Percentiles rank a stretch among this genome's conserved stretches.
phyloP scores from a whole-genome alignment of 2,329 filamentous ascomycete species.

The Nemania diffusa region DNA sequence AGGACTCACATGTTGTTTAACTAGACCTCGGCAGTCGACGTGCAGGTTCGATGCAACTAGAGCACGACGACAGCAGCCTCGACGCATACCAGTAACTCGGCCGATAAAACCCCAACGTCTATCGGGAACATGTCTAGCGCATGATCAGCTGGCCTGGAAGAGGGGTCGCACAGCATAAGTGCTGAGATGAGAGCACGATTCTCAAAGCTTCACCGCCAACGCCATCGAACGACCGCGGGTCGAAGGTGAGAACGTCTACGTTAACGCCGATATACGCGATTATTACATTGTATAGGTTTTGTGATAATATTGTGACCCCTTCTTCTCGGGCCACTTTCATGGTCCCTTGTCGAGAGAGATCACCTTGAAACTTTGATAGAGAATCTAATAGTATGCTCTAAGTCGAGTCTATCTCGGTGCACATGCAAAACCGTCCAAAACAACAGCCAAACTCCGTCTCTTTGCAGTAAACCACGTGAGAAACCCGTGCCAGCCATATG shows the following conservation, averaged over 20 bases:
- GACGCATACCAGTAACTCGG: background rate
- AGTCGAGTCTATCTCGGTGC: slow-evolving; percentile 21
- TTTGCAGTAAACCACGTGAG: background rate
- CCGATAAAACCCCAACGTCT: background rate
- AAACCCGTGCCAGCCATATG: slow-evolving; percentile 17
- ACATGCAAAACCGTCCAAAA: slow-evolving; percentile 17
- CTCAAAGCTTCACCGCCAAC: slow-evolving; percentile 25
- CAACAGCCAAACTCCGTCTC: slow-evolving; percentile 20
- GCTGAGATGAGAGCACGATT: slow-evolving; percentile 21
- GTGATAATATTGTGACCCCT: slow-evolving; percentile 7
- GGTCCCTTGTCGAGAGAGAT: background rate
- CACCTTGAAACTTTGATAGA: background rate
- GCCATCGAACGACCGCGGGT: background rate
- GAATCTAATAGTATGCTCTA: slow-evolving; percentile 22
- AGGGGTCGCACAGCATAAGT: slow-evolving; percentile 29
- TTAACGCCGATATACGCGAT: background rate
- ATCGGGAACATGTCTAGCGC: background rate
- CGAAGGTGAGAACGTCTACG: background rate
- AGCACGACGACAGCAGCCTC: background rate
- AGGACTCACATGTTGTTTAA: slow-evolving; percentile 2
- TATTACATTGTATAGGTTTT: background rate
- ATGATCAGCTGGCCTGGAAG: background rate
- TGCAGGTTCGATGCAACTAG: slow-evolving; percentile 9
- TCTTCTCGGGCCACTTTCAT: slow-evolving; percentile 2
- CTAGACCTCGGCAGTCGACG: slow-evolving; percentile 11